A percentile compares a stretch with the other conserved stretches of the same genome.
Evolutionary conservation across 2,329 filamentous ascomycete genomes (phyloP).

Genomic region (Ophiostoma perfectum): DNA sequence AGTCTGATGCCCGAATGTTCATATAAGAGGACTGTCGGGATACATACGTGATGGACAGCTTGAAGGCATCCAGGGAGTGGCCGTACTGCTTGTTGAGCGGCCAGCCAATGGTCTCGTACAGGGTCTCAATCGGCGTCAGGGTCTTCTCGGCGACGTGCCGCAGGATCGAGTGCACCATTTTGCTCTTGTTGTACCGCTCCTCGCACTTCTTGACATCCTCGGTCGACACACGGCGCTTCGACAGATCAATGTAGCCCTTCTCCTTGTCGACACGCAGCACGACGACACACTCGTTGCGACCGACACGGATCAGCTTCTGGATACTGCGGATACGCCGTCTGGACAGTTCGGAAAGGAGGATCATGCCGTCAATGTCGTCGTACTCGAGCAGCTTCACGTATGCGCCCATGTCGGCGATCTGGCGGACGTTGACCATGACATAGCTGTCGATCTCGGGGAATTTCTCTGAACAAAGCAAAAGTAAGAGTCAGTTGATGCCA

Average conservation of each 20-base stretch:
- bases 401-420: conserved; percentile 99
- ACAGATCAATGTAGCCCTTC: conserved; percentile 97
- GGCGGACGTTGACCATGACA: conserved; percentile 93
- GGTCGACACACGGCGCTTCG: conserved; percentile 93
- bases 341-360: conserved; percentile 93
- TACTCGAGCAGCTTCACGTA: conserved; percentile 99
- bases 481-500: not conserved
- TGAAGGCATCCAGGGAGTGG: conserved; percentile 95
- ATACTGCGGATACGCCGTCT: conserved; percentile 97
- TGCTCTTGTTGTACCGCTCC: conserved; percentile 99
- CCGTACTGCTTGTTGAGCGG: conserved; percentile 97
- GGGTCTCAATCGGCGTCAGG: conserved; percentile 81
- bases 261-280: conserved; percentile 99
- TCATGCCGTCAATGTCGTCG: conserved; percentile 99
- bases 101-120: conserved; percentile 95
- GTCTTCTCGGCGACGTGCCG: conserved; percentile 98
- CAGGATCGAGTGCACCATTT: conserved; percentile 99
- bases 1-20: not conserved
- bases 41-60: conserved; percentile 90
- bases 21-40: not conserved
- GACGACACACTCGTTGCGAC: conserved; percentile 96
- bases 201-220: conserved; percentile 99
- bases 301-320: conserved; percentile 97
- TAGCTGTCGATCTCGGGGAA: conserved; percentile 98
- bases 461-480: conserved; percentile 42